Base-by-base conservation (phyloP, 1,284 basidiomycete species). In the Limonomyces culmigenus region DNA sequence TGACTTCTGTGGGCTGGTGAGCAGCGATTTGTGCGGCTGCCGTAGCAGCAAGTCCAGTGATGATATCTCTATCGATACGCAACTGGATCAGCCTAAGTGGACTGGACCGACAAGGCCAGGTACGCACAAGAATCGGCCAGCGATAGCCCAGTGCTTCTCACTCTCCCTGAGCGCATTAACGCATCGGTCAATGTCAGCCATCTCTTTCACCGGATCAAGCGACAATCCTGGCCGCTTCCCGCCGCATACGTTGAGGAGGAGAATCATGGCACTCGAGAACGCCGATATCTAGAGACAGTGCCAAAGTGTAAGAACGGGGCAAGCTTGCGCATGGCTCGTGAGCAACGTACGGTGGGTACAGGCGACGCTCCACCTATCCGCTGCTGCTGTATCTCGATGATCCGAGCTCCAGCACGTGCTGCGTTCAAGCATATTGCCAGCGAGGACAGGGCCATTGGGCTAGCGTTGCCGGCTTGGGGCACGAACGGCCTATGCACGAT, bases 401-500 rank as follows among this genome's bases (percentile, higher is more conserved):
- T 64, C 53, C 71, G 71, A 41, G 63, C 65, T 39, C 68, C 70
- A 3, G 68, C 70, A 5, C 74, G 58, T 5, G 75, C 72, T 1
- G 75, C 75, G 43, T 75, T 77, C 20, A 67, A 70, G 49, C 75
- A 79, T 34, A 79, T 78, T 1, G 74, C 71, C 16, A 78, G 53
- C 3, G 74, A 77, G 1, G 76, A 72, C 44, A 67, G 65, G 1
- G 60, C 51, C 3, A 60, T 46, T 3, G 58, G 55, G 1, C 57
- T 55, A 3, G 62, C 27, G 55, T 50, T 14, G 30, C 30, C 10
- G 6, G 16, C 10, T 63, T 66, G 2, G 67, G 67, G 0, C 72
- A 79, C 76, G 48, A 78, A 79, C 0, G 75, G 75, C 21, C 75
- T 59, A 47, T 81, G 77, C 20, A 78, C 67, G 36, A 74, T 60